Evolutionary conservation across 1,284 basidiomycete species (phyloP), one percentile per base, ranked within the genome.

Genomic region (Exsudoporus floridanus): DNA sequence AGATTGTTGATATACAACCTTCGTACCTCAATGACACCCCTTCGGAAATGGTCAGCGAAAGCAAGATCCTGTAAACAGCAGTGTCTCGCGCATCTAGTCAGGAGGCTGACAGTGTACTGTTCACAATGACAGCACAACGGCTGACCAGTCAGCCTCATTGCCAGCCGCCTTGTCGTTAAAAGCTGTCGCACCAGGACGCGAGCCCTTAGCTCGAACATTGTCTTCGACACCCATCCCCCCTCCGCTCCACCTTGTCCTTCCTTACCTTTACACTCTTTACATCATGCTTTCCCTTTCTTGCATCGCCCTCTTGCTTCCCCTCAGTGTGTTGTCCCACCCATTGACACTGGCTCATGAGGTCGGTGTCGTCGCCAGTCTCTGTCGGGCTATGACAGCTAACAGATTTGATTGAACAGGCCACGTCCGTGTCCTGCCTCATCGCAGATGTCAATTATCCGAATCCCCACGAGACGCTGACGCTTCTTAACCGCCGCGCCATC

Each of bases 401-500:
- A 40, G 6, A 4, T 30, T 25, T 8, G 1, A 23, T 31, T 2
- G 21, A 10, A 10, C 12, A 69, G 65, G 38, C 40, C 28, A n/a
- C 35, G 10, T 35, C 54, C 12, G 9, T 38, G 16, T 42, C 60
- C 12, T 66, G 64, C 31, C 43, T 69, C 51, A 66, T 66, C 27
- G 67, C 67, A 18, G 55, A 66, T n/a, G 18, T 67, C 51, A 28
- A 34, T 19, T 66, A 67, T 39, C 51, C 58, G 28, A 37, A 69
- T 25, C 64, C 67, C 18, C 35, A 42, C 25, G 38, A 69, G 1
- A 53, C 66, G 3, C 46, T 69, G 1, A 31, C 21, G 0, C 66
- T 69, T 30, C 66, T 66, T 13, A 16, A 66, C 31, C 62, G 46
- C 7, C 61, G 28, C 38, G 59, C 45, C 27, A 47, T 67, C 36